These are phyloP conservation scores for Thymus mandschuricus DNA, from an alignment of 257 asterid genomes.

Conservation along the genomic window DNA sequence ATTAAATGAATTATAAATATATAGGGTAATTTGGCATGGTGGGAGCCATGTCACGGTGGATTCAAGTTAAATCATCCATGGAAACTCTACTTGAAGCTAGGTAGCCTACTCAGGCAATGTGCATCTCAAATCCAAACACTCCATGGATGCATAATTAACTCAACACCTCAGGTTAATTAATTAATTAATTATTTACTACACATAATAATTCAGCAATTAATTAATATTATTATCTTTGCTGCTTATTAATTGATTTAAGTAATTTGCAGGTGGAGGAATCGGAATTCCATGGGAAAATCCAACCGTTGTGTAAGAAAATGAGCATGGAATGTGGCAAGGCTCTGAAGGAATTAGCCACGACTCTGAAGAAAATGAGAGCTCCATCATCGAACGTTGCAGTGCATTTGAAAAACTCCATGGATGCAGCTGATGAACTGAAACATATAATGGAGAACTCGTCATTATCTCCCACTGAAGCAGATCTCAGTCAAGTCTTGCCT, in stretches of 20 bases:
- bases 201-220: too few species aligned
- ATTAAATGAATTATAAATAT: too few species aligned
- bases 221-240: too few species aligned
- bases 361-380: slow-evolving; percentile 44
- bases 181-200: too few species aligned
- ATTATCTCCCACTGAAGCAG: slow-evolving; percentile 23
- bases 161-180: slow-evolving; percentile 42
- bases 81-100: slow-evolving; percentile 66
- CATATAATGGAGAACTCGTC: slow-evolving; percentile 32
- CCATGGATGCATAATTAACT: slow-evolving; percentile 25
- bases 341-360: slow-evolving; percentile 45
- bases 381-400: slow-evolving; percentile 37
- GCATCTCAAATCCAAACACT: slow-evolving; percentile 70
- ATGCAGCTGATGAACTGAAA: slow-evolving; percentile 48
- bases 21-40: slow-evolving; percentile 77
- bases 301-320: slow-evolving; percentile 40
- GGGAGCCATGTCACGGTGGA: slow-evolving; percentile 72
- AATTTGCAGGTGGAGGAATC: slow-evolving; percentile 37
- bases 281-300: slow-evolving; percentile 39
- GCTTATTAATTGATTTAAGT: neutral
- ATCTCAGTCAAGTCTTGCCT: slow-evolving; percentile 43
- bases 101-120: slow-evolving; percentile 56
- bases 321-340: slow-evolving; percentile 54
- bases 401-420: slow-evolving; percentile 39
- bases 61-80: slow-evolving; percentile 63